Conservation (phyloP, 495 filamentous ascomycete species). For the Extremus antarcticus region DNA sequence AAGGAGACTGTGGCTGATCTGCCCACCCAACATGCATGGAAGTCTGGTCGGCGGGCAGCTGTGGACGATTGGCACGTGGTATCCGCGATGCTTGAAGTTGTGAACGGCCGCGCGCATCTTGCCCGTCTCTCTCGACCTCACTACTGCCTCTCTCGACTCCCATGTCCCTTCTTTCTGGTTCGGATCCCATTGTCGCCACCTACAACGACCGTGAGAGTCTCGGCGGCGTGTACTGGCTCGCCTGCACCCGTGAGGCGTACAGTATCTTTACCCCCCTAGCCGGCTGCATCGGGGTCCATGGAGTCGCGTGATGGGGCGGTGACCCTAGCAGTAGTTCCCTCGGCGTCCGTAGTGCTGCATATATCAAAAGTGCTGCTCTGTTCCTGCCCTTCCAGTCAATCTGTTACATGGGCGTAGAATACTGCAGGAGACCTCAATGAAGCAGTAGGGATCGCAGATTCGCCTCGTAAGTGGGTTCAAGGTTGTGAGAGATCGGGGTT, state of each 20-base stretch:
- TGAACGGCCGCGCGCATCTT: no score
- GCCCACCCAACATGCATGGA: not conserved
- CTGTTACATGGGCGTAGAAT: no score
- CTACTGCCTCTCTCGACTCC: not conserved
- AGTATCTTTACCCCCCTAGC: not conserved
- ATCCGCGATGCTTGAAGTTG: not conserved
- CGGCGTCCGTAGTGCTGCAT: not conserved
- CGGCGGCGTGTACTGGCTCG: not conserved
- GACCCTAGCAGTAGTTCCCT: not conserved
- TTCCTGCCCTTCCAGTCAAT: not conserved
- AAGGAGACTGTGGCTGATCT: slow-evolving; percentile 2
- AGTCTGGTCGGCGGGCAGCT: not conserved
- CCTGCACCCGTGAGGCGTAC: not conserved
- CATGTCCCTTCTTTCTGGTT: not conserved
- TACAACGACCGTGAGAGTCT: not conserved
- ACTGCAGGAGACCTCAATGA: no score
- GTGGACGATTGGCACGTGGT: not conserved
- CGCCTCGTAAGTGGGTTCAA: no score
- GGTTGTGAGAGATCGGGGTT: no score
- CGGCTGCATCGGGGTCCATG: not conserved
- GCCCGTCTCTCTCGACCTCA: not conserved
- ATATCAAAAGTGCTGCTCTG: not conserved
- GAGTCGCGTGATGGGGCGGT: not conserved
- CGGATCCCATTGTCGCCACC: not conserved
- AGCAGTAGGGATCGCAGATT: no score